Conservation (phyloP, 2,329 filamentous ascomycete genomes). For the Colletotrichum trifolii region DNA sequence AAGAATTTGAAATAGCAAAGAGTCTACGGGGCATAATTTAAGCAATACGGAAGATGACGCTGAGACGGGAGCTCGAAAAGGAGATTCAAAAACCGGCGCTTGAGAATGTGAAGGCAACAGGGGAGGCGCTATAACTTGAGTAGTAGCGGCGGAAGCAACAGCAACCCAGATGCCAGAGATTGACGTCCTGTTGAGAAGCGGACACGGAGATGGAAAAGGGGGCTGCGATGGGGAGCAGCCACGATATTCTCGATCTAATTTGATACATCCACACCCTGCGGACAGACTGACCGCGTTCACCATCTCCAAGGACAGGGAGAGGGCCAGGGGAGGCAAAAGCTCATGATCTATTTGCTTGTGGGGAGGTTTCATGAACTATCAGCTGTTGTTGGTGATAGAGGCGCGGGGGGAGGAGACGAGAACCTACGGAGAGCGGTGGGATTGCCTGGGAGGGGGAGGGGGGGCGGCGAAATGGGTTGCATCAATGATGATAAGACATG, state of each 20-base stretch:
- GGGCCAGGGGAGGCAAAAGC: constrained; percentile 6
- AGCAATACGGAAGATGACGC: constrained; percentile 6
- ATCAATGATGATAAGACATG: constrained; percentile 24
- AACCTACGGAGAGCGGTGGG: neutral
- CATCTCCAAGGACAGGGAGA: neutral
- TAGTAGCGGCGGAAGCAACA: neutral
- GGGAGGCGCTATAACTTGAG: constrained; percentile 2
- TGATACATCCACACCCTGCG: constrained; percentile 15
- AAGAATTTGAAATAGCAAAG: constrained; percentile 63
- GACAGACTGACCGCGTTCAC: constrained; percentile 13
- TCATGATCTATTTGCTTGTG: constrained; percentile 24
- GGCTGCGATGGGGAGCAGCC: constrained; percentile 1
- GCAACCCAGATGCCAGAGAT: constrained; percentile 14
- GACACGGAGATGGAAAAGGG: neutral
- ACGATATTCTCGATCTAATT: constrained; percentile 26
- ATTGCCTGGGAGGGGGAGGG: neutral
- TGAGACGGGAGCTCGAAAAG: neutral
- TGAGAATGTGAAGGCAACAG: constrained; percentile 4
- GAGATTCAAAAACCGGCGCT: constrained; percentile 1
- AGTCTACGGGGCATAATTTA: neutral
- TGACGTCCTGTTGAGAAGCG: constrained; percentile 2
- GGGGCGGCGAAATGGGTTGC: neutral
- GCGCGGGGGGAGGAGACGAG: neutral
- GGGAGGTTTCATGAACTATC: constrained; percentile 23
- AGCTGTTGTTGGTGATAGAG: constrained; percentile 6